Percentiles rank a stretch among this genome's conserved stretches.
These are phyloP conservation scores for Penicillium ucsense DNA, from an alignment of 495 filamentous ascomycete species.

Conservation along the genomic window DNA sequence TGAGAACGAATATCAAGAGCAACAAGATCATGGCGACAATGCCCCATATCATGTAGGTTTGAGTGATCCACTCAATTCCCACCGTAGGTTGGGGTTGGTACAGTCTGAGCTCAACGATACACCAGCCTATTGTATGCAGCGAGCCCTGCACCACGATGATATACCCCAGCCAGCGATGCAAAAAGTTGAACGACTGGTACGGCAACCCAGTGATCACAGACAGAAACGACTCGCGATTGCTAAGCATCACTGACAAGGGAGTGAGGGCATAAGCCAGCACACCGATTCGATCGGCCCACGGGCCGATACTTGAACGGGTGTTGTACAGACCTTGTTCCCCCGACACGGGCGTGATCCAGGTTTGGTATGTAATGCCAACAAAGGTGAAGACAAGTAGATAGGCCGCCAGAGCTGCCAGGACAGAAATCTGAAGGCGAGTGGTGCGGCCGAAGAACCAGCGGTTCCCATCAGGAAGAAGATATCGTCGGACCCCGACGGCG, in stretches of 20 bases:
- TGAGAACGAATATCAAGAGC: constrained; percentile 43
- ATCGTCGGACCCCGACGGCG: constrained; percentile 10
- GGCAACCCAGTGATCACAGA: constrained; percentile 53
- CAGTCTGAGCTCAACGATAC: constrained; percentile 46
- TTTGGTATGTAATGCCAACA: constrained; percentile 47
- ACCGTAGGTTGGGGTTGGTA: constrained; percentile 55
- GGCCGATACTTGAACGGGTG: constrained; percentile 48
- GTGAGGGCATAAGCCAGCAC: constrained; percentile 58
- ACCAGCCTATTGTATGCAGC: constrained; percentile 59
- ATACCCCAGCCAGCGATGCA: constrained; percentile 57
- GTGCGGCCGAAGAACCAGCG: constrained; percentile 26
- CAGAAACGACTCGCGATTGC: constrained; percentile 50
- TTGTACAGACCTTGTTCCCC: constrained; percentile 35
- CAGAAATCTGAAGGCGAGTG: constrained; percentile 37
- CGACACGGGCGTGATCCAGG: constrained; percentile 51
- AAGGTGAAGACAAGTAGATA: constrained; percentile 57
- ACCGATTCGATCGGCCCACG: constrained; percentile 54
- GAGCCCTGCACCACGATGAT: constrained; percentile 52
- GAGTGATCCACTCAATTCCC: constrained; percentile 40
- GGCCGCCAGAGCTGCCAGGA: constrained; percentile 36
- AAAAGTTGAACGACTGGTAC: constrained; percentile 60
- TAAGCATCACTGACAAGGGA: constrained; percentile 50
- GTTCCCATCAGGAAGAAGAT: constrained; percentile 31
- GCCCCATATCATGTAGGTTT: constrained; percentile 55
- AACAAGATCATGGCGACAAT: constrained; percentile 53